Conservation (phyloP, 2,329 filamentous ascomycete genomes). For the Hypoxylon sp. region DNA sequence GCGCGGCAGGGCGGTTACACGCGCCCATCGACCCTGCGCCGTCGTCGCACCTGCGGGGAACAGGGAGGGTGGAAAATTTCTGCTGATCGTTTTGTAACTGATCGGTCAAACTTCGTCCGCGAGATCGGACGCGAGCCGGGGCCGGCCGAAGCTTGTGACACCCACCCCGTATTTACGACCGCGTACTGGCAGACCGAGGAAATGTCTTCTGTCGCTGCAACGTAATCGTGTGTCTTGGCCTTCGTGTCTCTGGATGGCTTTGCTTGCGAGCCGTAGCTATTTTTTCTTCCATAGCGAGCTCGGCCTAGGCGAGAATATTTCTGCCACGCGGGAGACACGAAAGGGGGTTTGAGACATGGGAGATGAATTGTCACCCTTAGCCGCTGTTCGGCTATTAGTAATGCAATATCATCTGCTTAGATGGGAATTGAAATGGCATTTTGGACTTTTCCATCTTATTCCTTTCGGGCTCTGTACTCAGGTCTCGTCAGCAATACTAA, state of each 20-base stretch:
- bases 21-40: neutral
- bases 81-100: neutral
- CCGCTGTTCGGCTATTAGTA: constrained; percentile 8
- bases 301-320: constrained; percentile 23
- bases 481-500: constrained; percentile 28
- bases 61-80: neutral
- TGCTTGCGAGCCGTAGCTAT: neutral
- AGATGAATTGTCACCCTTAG: constrained; percentile 28
- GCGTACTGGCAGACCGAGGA: neutral
- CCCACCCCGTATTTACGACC: neutral
- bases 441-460: constrained; percentile 20
- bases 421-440: constrained; percentile 24
- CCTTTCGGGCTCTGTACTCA: neutral
- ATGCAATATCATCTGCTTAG: constrained; percentile 12
- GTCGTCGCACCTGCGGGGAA: neutral
- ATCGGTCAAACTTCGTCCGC: neutral
- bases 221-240: constrained; percentile 27
- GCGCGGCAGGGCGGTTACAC: neutral
- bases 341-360: neutral
- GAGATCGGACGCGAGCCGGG: neutral
- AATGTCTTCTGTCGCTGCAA: constrained; percentile 5
- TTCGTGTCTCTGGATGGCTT: constrained; percentile 20
- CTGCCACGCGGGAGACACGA: constrained; percentile 19
- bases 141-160: constrained; percentile 4
- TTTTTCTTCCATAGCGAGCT: constrained; percentile 3